These are phyloP conservation scores for Oryza officinalis DNA, from an alignment of 176 grass and related monocot species.

Conservation along the genomic window DNA sequence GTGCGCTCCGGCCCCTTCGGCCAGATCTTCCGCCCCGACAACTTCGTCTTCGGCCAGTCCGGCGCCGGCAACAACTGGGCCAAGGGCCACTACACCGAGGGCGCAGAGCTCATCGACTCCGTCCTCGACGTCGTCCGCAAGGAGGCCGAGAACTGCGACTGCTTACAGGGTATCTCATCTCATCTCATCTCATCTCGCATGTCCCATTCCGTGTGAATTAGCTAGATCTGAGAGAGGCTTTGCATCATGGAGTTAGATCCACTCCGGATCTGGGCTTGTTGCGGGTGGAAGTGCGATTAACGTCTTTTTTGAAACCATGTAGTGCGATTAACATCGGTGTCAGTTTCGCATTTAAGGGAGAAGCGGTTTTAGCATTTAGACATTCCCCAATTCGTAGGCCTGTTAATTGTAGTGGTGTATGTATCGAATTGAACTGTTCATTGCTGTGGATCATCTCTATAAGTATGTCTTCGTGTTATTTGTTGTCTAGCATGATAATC, in stretches of 20 bases:
- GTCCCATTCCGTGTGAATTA: background rate
- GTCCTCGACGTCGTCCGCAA: constrained; percentile 96
- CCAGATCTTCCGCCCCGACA: constrained; percentile 95
- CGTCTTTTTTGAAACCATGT: too few relatives aligned
- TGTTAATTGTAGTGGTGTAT: background rate
- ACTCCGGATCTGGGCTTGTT: background rate
- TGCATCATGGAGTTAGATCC: background rate
- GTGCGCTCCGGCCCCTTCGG: constrained; percentile 73
- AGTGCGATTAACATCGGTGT: background rate
- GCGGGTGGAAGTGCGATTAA: background rate
- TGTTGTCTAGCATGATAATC: background rate
- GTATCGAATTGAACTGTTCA: background rate
- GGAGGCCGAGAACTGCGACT: constrained; percentile 98
- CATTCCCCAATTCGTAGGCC: background rate
- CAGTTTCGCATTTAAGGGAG: background rate
- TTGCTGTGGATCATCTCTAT: background rate
- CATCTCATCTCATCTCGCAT: background rate
- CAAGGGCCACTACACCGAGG: constrained; percentile 95
- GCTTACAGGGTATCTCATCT: constrained; percentile 69
- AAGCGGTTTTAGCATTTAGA: background rate
- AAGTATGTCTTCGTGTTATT: background rate
- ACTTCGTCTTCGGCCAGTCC: constrained; percentile 97
- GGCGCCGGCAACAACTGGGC: constrained; percentile 96
- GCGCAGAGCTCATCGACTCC: constrained; percentile 91
- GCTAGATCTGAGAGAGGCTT: background rate